Base-by-base conservation (phyloP, 495 filamentous ascomycete species). In the Oidiodendron maius region DNA sequence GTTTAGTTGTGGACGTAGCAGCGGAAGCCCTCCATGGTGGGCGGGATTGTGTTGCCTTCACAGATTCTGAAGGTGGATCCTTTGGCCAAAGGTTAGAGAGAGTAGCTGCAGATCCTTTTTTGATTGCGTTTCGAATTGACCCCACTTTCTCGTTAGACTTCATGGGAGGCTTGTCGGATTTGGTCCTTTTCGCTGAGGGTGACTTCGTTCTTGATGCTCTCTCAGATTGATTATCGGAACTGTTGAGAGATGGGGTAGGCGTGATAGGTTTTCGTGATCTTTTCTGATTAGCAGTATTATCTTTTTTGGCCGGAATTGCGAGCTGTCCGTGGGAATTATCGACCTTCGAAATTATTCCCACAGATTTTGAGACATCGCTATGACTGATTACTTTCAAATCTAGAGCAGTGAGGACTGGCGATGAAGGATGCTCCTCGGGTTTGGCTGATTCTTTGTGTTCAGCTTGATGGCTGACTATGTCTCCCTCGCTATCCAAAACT, bases 241-340 rank as follows among this genome's bases (percentile, higher is more conserved):
- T 8, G 53, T 47, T 53, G 50, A 50, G 15, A 42, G 61, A 45
- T 32, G 54, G 52, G 24, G 50, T 42, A 47, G 50, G 38, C 41
- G 53, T 51, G 38, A 47, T 48, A 10, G 54, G 48, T 23, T 56
- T 55, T 25, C 55, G 51, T 4, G 50, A 42, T 10, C 65, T 61
- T 50, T 75, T 76, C 46, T 75, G 70, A 42, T 72, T 75, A 20
- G 71, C 67, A 3, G 47, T 20, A 42, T 55, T 52, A 12, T 53
- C 53, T 35, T 55, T 47, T 3, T 36, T 15, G 4, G 17, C 24
- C 16, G 42, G 44, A 39, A 28, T 34, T 11, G 49, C 41, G 25
- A 44, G 44, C 17, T 16, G 2, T 10, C 4, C 21, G 9, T 15
- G 3, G 20, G 24, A 21, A 22, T 46, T 55, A 13, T 40, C 52